Base-by-base conservation (phyloP, 1,139 yeast genomes). In the Blastobotrys indianensis region DNA sequence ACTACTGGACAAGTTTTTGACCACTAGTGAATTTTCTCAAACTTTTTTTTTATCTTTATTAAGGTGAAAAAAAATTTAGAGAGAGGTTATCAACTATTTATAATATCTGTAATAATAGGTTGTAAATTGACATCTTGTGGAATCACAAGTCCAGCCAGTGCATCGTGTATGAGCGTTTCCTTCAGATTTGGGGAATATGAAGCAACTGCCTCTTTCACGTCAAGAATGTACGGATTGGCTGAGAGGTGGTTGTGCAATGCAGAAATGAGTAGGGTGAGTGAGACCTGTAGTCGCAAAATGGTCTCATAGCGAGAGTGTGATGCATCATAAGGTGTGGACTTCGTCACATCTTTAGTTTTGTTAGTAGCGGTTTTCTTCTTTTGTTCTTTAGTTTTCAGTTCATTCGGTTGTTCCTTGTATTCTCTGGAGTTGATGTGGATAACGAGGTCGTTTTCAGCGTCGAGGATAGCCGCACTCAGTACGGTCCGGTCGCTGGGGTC, bases 101-200 rank as follows among this genome's bases (percentile, higher is more conserved):
- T 51, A 8, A 59, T 52, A 28, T 56, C 61, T 15, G 51, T 48
- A 17, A 60, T 35, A 4, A 58, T 50, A 9, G 62, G 57, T 17
- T 52, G 47, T 37, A 61, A 45, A 42, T 61, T 62, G 10, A 61
- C 57, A 34, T 54, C 56, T 9, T 52, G 51, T 2, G 64, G 63
- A 9, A 60, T 51, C 4, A 44, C 37, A 23, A 60, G 51, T 4
- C 57, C 57, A 32, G 55, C 46, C 6, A 61, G 53, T 2, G 64
- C 64, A 38, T 57, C 57, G 16, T 47, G 45, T 10, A 60, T 32
- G n/a, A 56, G 49, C 41, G 49, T 41, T 37, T 51, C 52, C 43
- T 52, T 50, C 11, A 31, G 32, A 2, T 41, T 17, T 13, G 35
- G 47, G 9, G 44, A 25, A 32, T 35, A 32, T 25, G 53, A 31